phyloP scores from a whole-genome alignment of 2,329 filamentous ascomycete genomes.

The Pseudogymnoascus sp. region DNA sequence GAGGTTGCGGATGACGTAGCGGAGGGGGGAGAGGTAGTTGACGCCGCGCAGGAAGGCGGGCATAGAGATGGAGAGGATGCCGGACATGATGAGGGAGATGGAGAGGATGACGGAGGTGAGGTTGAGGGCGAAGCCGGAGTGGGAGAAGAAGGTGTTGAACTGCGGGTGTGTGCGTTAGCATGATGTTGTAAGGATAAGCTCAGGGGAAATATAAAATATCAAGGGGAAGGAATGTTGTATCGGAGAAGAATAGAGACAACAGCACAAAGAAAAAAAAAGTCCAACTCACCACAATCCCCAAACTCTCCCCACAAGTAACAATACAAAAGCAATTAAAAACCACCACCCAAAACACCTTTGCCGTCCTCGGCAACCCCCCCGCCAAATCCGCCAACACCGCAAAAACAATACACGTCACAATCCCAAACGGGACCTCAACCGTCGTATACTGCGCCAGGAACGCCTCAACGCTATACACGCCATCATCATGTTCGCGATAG shows the following conservation, averaged over 20 bases:
- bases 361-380: constrained; percentile 55
- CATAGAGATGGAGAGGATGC: constrained; percentile 63
- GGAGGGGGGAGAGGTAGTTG: constrained; percentile 65
- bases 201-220: background rate
- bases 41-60: constrained; percentile 56
- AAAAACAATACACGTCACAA: constrained; percentile 57
- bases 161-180: constrained; percentile 9
- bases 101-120: constrained; percentile 62
- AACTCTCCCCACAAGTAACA: constrained; percentile 64
- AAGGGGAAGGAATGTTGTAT: background rate
- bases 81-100: constrained; percentile 63
- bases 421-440: constrained; percentile 65
- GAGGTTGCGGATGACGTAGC: constrained; percentile 60
- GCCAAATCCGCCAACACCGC: constrained; percentile 56
- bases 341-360: constrained; percentile 57
- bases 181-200: background rate
- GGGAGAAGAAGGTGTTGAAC: constrained; percentile 68
- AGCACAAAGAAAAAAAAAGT: background rate
- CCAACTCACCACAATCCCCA: constrained; percentile 54
- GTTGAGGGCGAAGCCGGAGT: constrained; percentile 71
- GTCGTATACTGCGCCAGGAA: constrained; percentile 64
- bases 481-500: constrained; percentile 67
- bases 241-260: background rate
- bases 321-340: constrained; percentile 65
- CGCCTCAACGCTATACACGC: constrained; percentile 61